phyloP scores from a whole-genome alignment of 2,329 filamentous ascomycete genomes.

The Aspergillus puulaauensis region DNA sequence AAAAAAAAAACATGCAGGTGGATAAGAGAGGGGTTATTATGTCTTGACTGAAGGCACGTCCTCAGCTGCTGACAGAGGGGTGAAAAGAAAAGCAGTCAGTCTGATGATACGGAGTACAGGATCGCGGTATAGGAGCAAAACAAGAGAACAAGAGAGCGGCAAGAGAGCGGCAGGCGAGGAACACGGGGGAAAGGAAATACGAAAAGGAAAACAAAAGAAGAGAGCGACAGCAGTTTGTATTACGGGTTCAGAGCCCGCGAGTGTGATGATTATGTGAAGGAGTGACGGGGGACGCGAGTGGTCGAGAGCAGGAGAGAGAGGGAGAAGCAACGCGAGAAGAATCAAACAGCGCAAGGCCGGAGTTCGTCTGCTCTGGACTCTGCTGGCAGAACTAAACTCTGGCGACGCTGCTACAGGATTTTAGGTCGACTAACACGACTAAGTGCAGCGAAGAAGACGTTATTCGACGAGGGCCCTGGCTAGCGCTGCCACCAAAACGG shows the following conservation, averaged over 20 bases:
- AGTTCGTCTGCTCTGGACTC: slow-evolving; percentile 8
- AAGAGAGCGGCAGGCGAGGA: neutral
- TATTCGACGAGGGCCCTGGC: slow-evolving; percentile 8
- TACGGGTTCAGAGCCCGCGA: neutral
- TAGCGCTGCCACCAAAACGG: slow-evolving; percentile 8
- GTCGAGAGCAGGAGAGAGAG: slow-evolving; percentile 10
- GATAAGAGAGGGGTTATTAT: slow-evolving; percentile 21
- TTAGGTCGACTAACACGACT: slow-evolving; percentile 6
- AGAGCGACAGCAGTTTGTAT: slow-evolving; percentile 14
- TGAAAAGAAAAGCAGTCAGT: slow-evolving; percentile 3
- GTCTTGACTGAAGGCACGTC: slow-evolving; percentile 10
- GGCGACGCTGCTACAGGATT: neutral
- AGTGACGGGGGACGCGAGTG: slow-evolving; percentile 18
- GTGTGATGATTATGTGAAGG: slow-evolving; percentile 12
- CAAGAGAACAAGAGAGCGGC: neutral
- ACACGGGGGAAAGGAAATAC: neutral
- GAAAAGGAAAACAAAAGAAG: slow-evolving; percentile 9
- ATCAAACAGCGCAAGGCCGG: slow-evolving; percentile 2
- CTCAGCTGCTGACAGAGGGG: slow-evolving; percentile 15
- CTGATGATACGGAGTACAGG: neutral
- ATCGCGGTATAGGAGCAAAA: neutral
- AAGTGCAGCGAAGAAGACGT: neutral
- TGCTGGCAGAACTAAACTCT: neutral
- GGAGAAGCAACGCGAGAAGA: slow-evolving; percentile 8
- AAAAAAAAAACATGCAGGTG: slow-evolving; percentile 14